These are phyloP conservation scores for sweet orange (Citrus sinensis) DNA, from an alignment of 345 rosid species.

Conservation along the genomic window DNA sequence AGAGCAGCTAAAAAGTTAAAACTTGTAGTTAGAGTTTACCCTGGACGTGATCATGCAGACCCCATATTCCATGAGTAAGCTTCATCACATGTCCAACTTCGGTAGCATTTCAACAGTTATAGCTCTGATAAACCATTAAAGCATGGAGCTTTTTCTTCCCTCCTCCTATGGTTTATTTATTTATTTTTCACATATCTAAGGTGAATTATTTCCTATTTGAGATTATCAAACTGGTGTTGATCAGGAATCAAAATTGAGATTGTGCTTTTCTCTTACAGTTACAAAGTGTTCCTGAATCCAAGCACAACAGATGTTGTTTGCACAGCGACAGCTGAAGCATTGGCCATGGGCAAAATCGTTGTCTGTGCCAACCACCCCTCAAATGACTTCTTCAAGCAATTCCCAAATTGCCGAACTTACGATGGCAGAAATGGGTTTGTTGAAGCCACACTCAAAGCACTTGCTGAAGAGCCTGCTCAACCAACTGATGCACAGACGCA, in stretches of 20 bases:
- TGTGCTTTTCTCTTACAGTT: slow-evolving; percentile 38
- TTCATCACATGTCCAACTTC: slow-evolving; percentile 13
- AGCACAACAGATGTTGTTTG: slow-evolving; percentile 98
- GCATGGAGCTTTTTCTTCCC: neutral
- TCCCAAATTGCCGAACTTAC: slow-evolving; percentile 71
- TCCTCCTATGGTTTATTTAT: no score
- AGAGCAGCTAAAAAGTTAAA: slow-evolving; percentile 61
- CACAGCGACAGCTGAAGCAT: slow-evolving; percentile 95
- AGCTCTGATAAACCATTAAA: neutral
- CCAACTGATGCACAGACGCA: slow-evolving; percentile 61
- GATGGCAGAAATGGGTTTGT: slow-evolving; percentile 49
- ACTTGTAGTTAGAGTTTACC: slow-evolving; percentile 54
- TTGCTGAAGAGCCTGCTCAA: slow-evolving; percentile 61
- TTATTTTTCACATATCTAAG: no score
- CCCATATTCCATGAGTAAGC: slow-evolving; percentile 83
- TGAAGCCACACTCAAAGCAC: slow-evolving; percentile 52
- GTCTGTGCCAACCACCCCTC: slow-evolving; percentile 56
- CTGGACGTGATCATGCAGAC: slow-evolving; percentile 92
- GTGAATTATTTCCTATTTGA: neutral
- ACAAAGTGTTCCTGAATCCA: slow-evolving; percentile 91
- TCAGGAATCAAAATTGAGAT: neutral
- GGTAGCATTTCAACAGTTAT: neutral
- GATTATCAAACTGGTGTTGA: neutral
- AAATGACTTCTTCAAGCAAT: slow-evolving; percentile 67
- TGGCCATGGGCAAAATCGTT: slow-evolving; percentile 92